Evolutionary conservation across 805 yeast genomes (phyloP).

Genomic region (Barnettozyma botsteinii): DNA sequence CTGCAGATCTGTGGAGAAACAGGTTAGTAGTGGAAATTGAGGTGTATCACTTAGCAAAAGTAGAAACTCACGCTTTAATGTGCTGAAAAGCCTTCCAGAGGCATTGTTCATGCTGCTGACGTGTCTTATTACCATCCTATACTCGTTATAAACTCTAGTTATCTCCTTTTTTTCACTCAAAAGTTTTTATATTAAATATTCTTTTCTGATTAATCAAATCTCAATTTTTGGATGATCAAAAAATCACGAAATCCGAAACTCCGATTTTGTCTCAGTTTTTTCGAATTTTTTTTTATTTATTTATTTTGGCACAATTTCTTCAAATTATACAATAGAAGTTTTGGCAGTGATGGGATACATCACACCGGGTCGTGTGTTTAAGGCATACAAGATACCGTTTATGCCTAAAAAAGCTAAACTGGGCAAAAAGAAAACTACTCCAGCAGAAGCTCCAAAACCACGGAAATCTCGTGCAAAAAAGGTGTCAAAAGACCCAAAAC

Average conservation of each 20-base stretch:
- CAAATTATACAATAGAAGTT: no score
- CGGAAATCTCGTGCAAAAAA: no score
- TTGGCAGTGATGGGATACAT: conserved; percentile 3
- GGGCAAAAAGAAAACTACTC: background rate
- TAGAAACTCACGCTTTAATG: background rate
- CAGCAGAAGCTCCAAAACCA: background rate
- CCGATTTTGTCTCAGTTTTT: no score
- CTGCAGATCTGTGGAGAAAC: background rate
- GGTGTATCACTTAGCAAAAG: background rate
- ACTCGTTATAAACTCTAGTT: no score
- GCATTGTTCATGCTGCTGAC: background rate
- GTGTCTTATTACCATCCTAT: no score
- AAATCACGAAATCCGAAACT: background rate
- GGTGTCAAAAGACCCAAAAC: background rate
- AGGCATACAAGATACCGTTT: background rate
- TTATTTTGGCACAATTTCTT: background rate
- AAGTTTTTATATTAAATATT: no score
- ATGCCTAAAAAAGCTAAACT: no score
- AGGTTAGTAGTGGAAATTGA: background rate
- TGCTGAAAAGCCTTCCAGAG: background rate
- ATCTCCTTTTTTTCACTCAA: no score
- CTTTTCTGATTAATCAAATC: no score
- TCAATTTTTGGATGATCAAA: no score
- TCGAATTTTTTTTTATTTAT: background rate
- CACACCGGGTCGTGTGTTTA: background rate